phyloP scores from a whole-genome alignment of 345 rosid genomes.

The Populus ilicifolia region DNA sequence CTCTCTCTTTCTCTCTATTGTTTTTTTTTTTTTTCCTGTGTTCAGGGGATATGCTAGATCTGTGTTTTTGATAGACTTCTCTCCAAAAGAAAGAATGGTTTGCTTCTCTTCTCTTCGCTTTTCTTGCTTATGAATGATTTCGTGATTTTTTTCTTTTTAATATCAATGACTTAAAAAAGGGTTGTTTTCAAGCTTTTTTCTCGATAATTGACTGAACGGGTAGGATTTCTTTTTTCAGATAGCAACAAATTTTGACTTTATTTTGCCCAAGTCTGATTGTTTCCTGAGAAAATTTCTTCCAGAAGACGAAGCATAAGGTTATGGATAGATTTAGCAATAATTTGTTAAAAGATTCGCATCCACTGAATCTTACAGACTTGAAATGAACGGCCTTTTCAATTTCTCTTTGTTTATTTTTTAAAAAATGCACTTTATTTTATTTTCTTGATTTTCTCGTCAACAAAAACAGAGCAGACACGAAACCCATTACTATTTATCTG shows the following conservation, averaged over 20 bases:
- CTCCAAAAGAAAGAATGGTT: neutral
- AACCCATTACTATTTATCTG: neutral
- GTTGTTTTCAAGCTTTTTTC: neutral
- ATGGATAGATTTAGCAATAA: neutral
- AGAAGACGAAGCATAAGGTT: neutral
- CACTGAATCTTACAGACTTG: neutral
- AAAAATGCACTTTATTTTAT: neutral
- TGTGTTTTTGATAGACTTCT: neutral
- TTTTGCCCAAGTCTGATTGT: neutral
- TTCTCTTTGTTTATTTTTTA: neutral
- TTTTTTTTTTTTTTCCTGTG: neutral
- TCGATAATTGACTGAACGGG: neutral
- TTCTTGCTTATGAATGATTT: neutral
- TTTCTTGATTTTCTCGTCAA: slow-evolving; percentile 5
- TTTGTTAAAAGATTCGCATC: neutral
- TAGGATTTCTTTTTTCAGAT: neutral
- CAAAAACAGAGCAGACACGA: neutral
- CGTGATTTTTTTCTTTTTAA: neutral
- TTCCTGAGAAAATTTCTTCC: neutral
- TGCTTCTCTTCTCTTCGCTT: neutral
- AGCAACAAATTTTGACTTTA: neutral
- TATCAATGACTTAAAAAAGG: neutral
- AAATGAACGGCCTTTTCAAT: neutral
- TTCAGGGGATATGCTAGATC: neutral
- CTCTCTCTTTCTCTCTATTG: neutral